Percentiles rank a stretch among this genome's conserved stretches.
Evolutionary conservation across 805 yeast genomes (phyloP).

Genomic region (Scheffersomyces spartinae): DNA sequence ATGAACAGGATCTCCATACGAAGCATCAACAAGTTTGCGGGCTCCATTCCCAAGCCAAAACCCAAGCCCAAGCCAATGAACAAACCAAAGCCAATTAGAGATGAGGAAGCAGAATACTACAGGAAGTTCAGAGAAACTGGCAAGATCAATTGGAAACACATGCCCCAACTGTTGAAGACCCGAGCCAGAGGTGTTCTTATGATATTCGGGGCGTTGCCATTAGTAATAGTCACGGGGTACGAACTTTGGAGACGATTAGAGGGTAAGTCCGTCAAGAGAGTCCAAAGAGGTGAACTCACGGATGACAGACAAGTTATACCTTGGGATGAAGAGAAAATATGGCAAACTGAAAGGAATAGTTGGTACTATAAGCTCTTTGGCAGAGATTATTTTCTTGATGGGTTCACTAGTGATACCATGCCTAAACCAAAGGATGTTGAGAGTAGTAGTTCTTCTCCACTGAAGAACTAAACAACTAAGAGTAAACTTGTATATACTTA

Average conservation of each 20-base stretch:
- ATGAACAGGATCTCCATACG: too few species aligned
- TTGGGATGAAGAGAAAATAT: conserved; percentile 28
- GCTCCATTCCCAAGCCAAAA: conserved; percentile 2
- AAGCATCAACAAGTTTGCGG: too few species aligned
- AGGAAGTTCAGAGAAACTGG: conserved; percentile 28
- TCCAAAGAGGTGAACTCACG: conserved; percentile 27
- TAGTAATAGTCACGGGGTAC: conserved; percentile 19
- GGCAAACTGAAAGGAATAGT: conserved; percentile 24
- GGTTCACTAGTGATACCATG: conserved; percentile 32
- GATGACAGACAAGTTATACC: conserved; percentile 20
- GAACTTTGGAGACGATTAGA: conserved; percentile 25
- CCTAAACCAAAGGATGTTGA: too few species aligned
- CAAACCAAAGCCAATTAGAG: too few species aligned
- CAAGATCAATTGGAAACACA: conserved; percentile 31
- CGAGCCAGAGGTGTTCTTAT: conserved; percentile 26
- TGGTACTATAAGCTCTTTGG: conserved; percentile 28
- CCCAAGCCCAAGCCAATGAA: conserved; percentile 8
- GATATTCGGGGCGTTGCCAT: conserved; percentile 26
- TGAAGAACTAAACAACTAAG: too few species aligned
- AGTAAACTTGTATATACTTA: not conserved
- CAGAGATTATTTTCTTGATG: conserved; percentile 29
- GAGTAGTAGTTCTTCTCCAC: too few species aligned
- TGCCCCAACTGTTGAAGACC: conserved; percentile 24
- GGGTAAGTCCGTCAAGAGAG: conserved; percentile 28
- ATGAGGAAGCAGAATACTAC: conserved; percentile 21